Evolutionary conservation across 1,139 yeast genomes (phyloP), one percentile per base, ranked within the genome.

Genomic region (Yamadazyma blattariae): DNA sequence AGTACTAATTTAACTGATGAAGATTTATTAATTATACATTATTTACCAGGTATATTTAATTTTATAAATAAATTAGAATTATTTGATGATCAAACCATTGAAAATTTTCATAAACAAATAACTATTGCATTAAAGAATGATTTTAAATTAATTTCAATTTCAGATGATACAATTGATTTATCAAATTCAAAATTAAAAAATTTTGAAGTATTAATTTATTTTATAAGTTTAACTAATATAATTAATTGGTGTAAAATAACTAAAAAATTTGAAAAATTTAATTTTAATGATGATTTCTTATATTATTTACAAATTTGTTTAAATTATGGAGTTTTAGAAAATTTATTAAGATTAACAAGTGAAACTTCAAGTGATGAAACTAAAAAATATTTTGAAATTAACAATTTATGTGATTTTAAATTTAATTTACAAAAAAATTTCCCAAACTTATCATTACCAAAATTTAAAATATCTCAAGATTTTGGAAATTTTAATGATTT

Each of bases 261-360:
- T 25, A 41, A 50, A 42, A 77, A 74, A 59, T 42, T 82, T 76
- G 37, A 74, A 72, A 74, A 67, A 57, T 48, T 58, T 51, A 51
- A 74, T 67, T 48, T 80, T 69, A 39, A 82, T 72, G 48, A 61
- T 58, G 49, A 66, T 37, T 64, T 70, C 23, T 46, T 70, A 28
- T 56, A 53, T 29, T 63, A 65, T 39, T 56, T 68, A 34, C 74
- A 68, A 36, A 57, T 57, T 51, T 56, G 62, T 31, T 60, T 69
- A 15, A 63, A 62, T 44, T 64, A 61, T 43, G 97, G 97, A 20
- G 95, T 89, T 1, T 62, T 90, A 46, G 98, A 92, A 55, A 81
- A 82, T 50, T 59, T 90, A 25, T 65, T 90, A 56, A 74, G 85
- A 14, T 60, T 81, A 27, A 68, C 90, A 1, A 82, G 94, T 1